Evolutionary conservation across 352 stramenopile species (phyloP), one percentile per base, ranked within the genome.

Genomic region (Phytophthora agathidicida): DNA sequence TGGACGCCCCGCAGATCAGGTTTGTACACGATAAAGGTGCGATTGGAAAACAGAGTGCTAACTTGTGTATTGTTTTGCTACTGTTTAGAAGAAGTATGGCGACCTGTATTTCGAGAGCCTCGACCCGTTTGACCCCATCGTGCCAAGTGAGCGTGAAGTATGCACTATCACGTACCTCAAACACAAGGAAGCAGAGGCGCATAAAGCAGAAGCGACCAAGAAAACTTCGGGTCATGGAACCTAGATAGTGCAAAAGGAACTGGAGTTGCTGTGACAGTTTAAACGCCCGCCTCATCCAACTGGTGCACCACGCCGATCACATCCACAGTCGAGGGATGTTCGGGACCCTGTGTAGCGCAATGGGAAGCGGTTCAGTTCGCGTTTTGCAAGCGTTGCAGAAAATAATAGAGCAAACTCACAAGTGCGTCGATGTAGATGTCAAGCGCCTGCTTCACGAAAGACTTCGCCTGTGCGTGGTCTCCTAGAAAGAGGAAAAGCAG

Each of bases 71-170:
- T 17, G 39, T 22, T 30, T 44, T 68, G 30, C 39, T 48, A 14
- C 39, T 42, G 16, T 49, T 17, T 60, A 86, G 64, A 47, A 74
- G 23, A 65, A 80, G 31, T 91, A 86, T 36, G 83, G 83, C 0
- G 73, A 89, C 10, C 54, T 89, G 27, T 85, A 75, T 31, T 94
- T 90, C 26, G 66, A 71, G 32, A 91, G 63, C 39, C 65, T 73
- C 0, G 85, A 94, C 57, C 82, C 83, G 36, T 94, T 94, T 43
- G 75, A 83, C 19, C 33, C 49, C 3, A 78, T 92, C 23, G 85
- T 92, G 16, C 51, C 71, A 7, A 86, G 69, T 51, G 33, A 75
- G 28, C 76, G 67, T 23, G 53, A 83, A 44, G 49, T 93, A 10
- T 82, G 68, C 27, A 93, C 80, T n/a, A 84, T 91, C 44, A 90